Evolutionary conservation across 345 rosid species (phyloP), one percentile per base, ranked within the genome.

Genomic region (Eucalyptus victrix): DNA sequence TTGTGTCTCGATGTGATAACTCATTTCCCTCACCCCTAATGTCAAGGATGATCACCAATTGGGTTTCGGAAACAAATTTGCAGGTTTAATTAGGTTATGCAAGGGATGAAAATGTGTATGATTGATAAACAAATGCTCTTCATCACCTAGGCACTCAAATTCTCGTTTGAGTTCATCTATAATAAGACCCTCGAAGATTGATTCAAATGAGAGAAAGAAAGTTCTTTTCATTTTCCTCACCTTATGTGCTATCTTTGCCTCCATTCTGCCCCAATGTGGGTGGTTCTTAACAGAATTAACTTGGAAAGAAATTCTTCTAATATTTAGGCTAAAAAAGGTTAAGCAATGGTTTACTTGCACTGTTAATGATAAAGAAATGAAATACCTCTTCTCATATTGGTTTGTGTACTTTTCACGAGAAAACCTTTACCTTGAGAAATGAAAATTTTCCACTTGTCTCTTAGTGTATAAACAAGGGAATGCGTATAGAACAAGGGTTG

Each of bases 331-430:
- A 6, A 60, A 26, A 26, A 26, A 28, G n/a, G n/a, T 26, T 60
- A 60, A 60, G 14, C n/a, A 26, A 26, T 60, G n/a, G 67, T 26
- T 56, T 58, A 58, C 15, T 5, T 3, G 6, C 7, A 9, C 14
- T 11, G 7, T 58, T 58, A 24, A 58, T 3, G 14, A 58, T 58
- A 26, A 28, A 26, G n/a, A 58, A 58, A 58, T 26, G 15, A 58
- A 24, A 58, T 11, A 28, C n/a, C n/a, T 26, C 14, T 0, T 16
- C 13, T 12, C 67, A 60, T 60, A 11, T 54, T 54, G 60, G 28
- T 54, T 0, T 54, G 1, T 1, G 1, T 60, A 26, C 67, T 2
- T 26, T 60, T 60, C 67, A 11, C 8, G 0, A 60, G 60, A 5
- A 58, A 58, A 24, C n/a, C 14, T 26, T 58, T 58, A 26, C 13